Percentiles rank a stretch among this genome's conserved stretches.
Evolutionary conservation across 2,329 filamentous ascomycete genomes (phyloP).

Genomic region (Pestalotiopsis sp.): DNA sequence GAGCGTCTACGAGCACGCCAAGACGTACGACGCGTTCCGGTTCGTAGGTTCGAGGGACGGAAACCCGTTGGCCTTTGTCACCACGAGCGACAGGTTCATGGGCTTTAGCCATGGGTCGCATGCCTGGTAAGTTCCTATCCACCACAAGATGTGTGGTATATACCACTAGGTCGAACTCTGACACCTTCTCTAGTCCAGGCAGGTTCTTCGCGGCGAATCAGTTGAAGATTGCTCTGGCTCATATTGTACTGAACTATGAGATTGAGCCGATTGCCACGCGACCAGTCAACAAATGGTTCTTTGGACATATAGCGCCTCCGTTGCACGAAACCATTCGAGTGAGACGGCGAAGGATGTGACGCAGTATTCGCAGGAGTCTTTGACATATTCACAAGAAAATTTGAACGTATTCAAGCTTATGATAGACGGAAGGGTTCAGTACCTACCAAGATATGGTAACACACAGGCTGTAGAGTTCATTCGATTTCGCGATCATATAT

Average conservation of each 20-base stretch:
- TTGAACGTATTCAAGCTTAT: no score
- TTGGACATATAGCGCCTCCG: constrained; percentile 30
- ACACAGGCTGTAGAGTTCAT: background rate
- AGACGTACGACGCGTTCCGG: constrained; percentile 37
- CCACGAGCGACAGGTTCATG: constrained; percentile 33
- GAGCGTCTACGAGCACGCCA: constrained; percentile 31
- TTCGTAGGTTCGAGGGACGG: constrained; percentile 26
- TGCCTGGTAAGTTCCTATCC: constrained; percentile 29
- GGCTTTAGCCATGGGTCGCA: constrained; percentile 37
- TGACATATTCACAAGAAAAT: background rate
- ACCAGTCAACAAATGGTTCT: constrained; percentile 27
- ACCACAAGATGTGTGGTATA: background rate
- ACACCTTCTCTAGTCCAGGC: constrained; percentile 26
- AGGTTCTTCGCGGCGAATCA: constrained; percentile 40
- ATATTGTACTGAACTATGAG: constrained; percentile 35
- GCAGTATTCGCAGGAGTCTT: background rate
- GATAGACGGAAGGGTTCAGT: no score
- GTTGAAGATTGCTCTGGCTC: constrained; percentile 35
- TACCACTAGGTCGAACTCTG: background rate
- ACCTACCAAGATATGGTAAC: background rate
- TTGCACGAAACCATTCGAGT: constrained; percentile 23
- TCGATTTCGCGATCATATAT: no score
- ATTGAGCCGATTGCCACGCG: constrained; percentile 30
- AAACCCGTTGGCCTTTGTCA: constrained; percentile 25
- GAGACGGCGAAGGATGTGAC: constrained; percentile 13